Conservation (phyloP, 164 flowering plant species). For the Piper longum region DNA sequence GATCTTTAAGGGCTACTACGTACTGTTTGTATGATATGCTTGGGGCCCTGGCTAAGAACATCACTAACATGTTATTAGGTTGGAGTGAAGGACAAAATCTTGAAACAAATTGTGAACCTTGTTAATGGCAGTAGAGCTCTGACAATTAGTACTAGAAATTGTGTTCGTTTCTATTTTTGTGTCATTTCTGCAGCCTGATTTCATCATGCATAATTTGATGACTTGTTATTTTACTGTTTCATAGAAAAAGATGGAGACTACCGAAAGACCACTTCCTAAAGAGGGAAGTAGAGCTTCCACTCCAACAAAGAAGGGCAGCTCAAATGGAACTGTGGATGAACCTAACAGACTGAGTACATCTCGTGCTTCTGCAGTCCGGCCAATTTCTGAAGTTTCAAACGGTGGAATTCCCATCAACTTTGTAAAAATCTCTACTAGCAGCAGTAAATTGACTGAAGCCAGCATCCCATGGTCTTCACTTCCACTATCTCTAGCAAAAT, state of each 20-base stretch:
- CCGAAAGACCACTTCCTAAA: slow-evolving; percentile 37
- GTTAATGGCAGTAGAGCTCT: no score
- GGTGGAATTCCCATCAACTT: slow-evolving; percentile 52
- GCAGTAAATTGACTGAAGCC: slow-evolving; percentile 46
- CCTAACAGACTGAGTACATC: slow-evolving; percentile 29
- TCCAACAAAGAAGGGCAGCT: slow-evolving; percentile 26
- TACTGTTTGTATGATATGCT: no score
- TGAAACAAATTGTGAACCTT: no score
- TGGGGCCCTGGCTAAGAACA: no score
- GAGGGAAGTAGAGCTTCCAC: slow-evolving; percentile 38
- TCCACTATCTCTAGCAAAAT: slow-evolving; percentile 72
- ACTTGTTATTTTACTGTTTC: slow-evolving; percentile 20
- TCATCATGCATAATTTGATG: neutral
- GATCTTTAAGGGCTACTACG: no score
- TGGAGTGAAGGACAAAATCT: no score
- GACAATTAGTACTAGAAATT: neutral
- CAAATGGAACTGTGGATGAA: slow-evolving; percentile 28
- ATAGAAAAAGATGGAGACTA: slow-evolving; percentile 29
- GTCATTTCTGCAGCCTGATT: neutral
- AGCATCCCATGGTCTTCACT: slow-evolving; percentile 64
- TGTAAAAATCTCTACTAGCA: slow-evolving; percentile 48
- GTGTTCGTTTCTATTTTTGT: neutral
- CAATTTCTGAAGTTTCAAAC: slow-evolving; percentile 27
- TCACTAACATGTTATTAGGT: no score
- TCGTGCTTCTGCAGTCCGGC: slow-evolving; percentile 32